Evolutionary conservation across 176 grass and related monocot genomes (phyloP), one percentile per base, ranked within the genome.

Genomic region (Dendrocalamus sinicus): DNA sequence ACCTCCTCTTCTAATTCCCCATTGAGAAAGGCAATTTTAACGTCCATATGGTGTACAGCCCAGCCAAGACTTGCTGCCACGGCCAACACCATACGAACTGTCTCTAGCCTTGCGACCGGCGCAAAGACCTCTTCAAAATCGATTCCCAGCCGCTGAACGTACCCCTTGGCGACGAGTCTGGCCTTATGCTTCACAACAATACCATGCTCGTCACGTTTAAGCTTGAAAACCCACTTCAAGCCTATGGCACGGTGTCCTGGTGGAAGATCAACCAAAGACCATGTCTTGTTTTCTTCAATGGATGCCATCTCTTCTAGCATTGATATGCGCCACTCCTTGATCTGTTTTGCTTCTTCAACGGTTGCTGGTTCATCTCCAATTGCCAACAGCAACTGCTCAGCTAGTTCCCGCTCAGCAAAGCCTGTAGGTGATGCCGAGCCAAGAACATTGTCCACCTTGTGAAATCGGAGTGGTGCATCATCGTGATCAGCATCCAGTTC

Each of bases 381-480:
- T 1, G 55, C 55, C 19, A 58, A 7, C 19, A n/a, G 0, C 1
- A 58, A 19, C 7, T 58, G 19, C 19, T 22, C 19, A 0, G 7
- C 0, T 8, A 58, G 3, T 17, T 57, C 0, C 7, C 54, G 7
- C 19, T 22, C 54, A 0, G 8, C 54, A 2, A 58, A 2, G 0
- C 54, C 54, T 0, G 55, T 19, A 9, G 19, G 19, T 0, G 55
- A n/a, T 0, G 0, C 0, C 0, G 0, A 0, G 0, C 55, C 55
- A 0, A 58, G 55, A 0, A 58, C 1, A 0, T 58, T 58, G 8
- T 22, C 19, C 0, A 19, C 0, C 0, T 6, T 1, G 2, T 2
- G 1, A 0, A 58, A 58, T 0, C 55, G 1, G 1, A 58, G 19
- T 58, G 19, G 7, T 0, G 2, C 65, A 0, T 67, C 12, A 5